Evolutionary conservation across 2,329 filamentous ascomycete genomes (phyloP), one percentile per base, ranked within the genome.

Genomic region (Colletotrichum salicis): DNA sequence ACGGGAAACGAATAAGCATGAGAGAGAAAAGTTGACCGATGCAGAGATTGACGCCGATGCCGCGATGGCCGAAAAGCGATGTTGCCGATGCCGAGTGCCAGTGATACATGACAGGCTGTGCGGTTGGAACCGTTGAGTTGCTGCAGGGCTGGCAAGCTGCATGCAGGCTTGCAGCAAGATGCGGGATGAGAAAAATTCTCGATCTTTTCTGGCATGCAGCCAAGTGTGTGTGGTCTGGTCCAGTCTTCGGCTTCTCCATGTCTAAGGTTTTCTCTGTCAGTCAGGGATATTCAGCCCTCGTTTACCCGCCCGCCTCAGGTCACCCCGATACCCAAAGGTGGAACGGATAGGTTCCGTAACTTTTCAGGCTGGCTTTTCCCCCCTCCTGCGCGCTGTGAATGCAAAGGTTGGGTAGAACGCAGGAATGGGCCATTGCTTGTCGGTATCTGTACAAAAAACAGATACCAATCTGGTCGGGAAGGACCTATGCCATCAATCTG

Each of bases 151-250:
- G 27, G 27, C 27, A 29, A 29, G 27, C 27, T 29, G 27, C 27
- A 29, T 29, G 37, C 37, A 41, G 13, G 51, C 51, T 24, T 27
- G 24, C 52, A 13, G 48, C 11, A n/a, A 27, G 12, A 29, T 31
- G 31, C 15, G 4, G 41, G 27, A 8, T 22, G 33, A 4, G 35
- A 31, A 45, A 64, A 41, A 22, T 24, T 66, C 45, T 70, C 45
- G 11, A 61, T 37, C 19, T 31, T 67, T 56, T 54, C 55, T 60
- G 5, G 29, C 56, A 59, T 70, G 67, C 63, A 67, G 67, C 67
- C 62, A 61, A 70, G 51, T 56, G 24, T 13, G 31, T 13, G 31
- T 45, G 51, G 61, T 45, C 19, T n/a, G 51, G 61, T 55, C 51
- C 37, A 31, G 61, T 56, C 61, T 64, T 64, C 61, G 61, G 51